Evolutionary conservation across 2,329 filamentous ascomycete species (phyloP).

Genomic region (Botrytis medusae): DNA sequence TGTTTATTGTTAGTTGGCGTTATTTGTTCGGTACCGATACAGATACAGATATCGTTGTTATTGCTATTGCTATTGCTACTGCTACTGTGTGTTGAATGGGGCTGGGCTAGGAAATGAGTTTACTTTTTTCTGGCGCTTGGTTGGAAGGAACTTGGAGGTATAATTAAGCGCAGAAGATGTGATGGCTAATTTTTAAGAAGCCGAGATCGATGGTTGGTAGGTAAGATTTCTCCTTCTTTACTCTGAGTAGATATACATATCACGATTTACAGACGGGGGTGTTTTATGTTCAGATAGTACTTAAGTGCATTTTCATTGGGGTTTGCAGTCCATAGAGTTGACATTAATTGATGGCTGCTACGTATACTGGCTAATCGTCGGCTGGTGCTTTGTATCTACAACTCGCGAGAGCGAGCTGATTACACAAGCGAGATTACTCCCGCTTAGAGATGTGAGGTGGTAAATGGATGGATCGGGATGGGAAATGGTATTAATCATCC

Average conservation of each 20-base stretch:
- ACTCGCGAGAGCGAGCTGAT: background rate
- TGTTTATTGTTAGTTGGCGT: too few species aligned
- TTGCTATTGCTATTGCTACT: background rate
- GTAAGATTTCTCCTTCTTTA: background rate
- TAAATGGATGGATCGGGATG: background rate
- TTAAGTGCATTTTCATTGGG: rapidly evolving
- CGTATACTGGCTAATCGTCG: background rate
- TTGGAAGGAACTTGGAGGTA: background rate
- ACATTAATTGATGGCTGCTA: background rate
- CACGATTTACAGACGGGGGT: background rate
- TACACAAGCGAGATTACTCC: background rate
- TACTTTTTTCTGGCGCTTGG: background rate
- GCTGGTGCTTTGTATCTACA: background rate
- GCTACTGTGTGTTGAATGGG: background rate
- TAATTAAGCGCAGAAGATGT: too few species aligned
- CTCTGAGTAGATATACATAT: background rate
- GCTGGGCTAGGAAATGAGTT: background rate
- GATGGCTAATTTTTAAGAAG: background rate
- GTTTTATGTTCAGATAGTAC: background rate
- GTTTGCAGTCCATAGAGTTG: background rate
- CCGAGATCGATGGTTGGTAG: background rate
- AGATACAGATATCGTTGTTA: too few species aligned
- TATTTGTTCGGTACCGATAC: background rate
- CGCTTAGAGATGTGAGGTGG: background rate
- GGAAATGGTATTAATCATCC: background rate